Base-by-base conservation (phyloP, 2,329 filamentous ascomycete species). In the Xylaria digitata region DNA sequence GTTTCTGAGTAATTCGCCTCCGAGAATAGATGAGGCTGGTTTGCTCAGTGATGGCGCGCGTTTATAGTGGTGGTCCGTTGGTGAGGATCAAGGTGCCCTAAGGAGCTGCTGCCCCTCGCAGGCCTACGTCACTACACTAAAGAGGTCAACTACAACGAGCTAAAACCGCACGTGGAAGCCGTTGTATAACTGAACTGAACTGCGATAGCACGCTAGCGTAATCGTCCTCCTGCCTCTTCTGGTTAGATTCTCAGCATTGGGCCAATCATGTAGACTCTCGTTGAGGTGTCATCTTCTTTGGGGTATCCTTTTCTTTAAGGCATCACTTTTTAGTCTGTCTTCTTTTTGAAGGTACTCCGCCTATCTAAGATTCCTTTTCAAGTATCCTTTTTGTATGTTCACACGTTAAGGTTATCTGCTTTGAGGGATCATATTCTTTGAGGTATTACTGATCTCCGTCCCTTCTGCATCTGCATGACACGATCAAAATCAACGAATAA, bases 201-300 rank as follows among this genome's bases (percentile, higher is more conserved):
- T 21, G 23, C 17, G 34, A 37, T 13, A 19, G 32, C 56, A 23
- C 56, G 13, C 21, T 34, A 21, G 23, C 15, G 11, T 19, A 23
- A 60, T 40, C 45, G 43, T 37, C 21, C 63, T 50, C 63, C 63
- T 65, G 57, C 63, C 57, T 26, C 9, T 61, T 65, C 40, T 6
- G 17, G 63, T 65, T 65, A 65, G 63, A 19, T 26, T 48, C 2
- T 6, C 1, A 9, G 32, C 15, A 6, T 43, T 45, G 1, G 11
- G 45, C 63, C 56, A 65, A 57, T 61, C 50, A 61, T 5, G 13
- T 13, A 40, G 37, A 13, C 37, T 15, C 37, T 40, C 13, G 4
- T 15, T 40, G 37, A 40, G 37, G 13, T 40, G 11, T 40, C 37
- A 13, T 40, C 9, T 15, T 40, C 11, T 40, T 40, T 40, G 13